Percentiles rank a stretch among this genome's conserved stretches.
Conservation (phyloP, 768 basidiomycete species). For the Kwoniella heveanensis region DNA sequence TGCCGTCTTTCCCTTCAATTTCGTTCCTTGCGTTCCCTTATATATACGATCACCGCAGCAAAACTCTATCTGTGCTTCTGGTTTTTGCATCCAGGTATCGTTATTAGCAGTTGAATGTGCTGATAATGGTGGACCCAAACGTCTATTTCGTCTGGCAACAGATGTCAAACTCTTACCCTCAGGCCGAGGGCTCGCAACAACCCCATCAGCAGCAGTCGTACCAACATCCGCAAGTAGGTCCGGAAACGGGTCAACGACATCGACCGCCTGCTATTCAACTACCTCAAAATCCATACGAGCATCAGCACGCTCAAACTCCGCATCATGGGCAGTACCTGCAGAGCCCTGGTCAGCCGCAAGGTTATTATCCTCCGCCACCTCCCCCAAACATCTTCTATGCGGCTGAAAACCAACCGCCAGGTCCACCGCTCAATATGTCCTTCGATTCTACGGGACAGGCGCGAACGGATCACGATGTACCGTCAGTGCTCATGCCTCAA, state of each 20-base stretch:
- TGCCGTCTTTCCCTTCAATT: not conserved
- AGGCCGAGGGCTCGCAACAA: slow-evolving; percentile 10
- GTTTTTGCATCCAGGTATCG: too few relatives aligned
- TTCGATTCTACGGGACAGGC: slow-evolving; percentile 1
- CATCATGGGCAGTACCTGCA: slow-evolving; percentile 1
- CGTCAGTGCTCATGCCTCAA: slow-evolving; percentile 14
- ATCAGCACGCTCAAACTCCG: not conserved
- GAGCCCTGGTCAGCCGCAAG: slow-evolving; percentile 1
- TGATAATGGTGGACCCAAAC: not conserved
- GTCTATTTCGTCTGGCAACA: slow-evolving; percentile 1
- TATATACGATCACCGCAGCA: too few relatives aligned
- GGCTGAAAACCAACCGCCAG: slow-evolving; percentile 11
- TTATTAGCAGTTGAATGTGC: not conserved
- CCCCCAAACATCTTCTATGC: slow-evolving; percentile 35
- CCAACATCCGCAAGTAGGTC: slow-evolving; percentile 3
- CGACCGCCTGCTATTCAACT: slow-evolving; percentile 13
- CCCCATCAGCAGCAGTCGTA: not conserved
- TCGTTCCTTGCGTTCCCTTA: too few relatives aligned
- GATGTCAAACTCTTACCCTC: slow-evolving; percentile 24
- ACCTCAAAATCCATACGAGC: slow-evolving; percentile 14
- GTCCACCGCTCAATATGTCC: slow-evolving; percentile 17
- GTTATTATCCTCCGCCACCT: slow-evolving; percentile 20
- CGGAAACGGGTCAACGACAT: not conserved
- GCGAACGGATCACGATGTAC: slow-evolving; percentile 6
- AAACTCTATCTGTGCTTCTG: too few relatives aligned